These are phyloP conservation scores for Galerina sulciceps DNA, from an alignment of 768 basidiomycete species.

Conservation along the genomic window DNA sequence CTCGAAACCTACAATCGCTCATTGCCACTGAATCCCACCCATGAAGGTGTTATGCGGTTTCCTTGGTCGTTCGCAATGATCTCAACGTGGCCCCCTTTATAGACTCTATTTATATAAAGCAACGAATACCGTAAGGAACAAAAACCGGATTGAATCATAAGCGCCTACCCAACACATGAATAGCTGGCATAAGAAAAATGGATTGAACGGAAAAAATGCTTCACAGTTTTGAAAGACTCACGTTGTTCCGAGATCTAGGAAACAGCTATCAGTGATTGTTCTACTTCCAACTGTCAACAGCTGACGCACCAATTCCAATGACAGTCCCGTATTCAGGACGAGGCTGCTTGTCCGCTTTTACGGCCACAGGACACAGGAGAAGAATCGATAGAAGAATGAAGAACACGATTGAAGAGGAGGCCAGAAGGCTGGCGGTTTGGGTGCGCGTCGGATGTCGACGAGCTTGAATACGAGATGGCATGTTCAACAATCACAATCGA, in stretches of 20 bases:
- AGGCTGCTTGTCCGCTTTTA: slow-evolving; percentile 47
- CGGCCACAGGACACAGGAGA: slow-evolving; percentile 66
- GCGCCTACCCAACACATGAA: slow-evolving; percentile 59
- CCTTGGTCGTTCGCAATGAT: slow-evolving; percentile 93
- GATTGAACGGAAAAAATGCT: not conserved
- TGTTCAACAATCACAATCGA: too few relatives aligned
- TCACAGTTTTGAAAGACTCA: slow-evolving; percentile 31
- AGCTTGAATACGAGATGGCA: too few relatives aligned
- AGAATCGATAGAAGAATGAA: slow-evolving; percentile 64
- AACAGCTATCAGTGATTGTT: slow-evolving; percentile 3
- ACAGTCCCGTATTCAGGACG: slow-evolving; percentile 75
- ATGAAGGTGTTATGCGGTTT: slow-evolving; percentile 89
- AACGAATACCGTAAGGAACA: not conserved
- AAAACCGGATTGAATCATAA: not conserved
- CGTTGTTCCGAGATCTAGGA: slow-evolving; percentile 78
- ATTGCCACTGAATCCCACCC: slow-evolving; percentile 89
- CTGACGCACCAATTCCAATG: slow-evolving; percentile 72
- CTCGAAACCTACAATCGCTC: slow-evolving; percentile 64
- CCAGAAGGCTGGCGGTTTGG: slow-evolving; percentile 15
- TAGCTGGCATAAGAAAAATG: slow-evolving; percentile 40
- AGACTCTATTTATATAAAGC: slow-evolving; percentile 40
- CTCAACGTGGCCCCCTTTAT: slow-evolving; percentile 61
- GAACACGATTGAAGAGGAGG: slow-evolving; percentile 51
- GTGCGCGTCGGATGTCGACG: slow-evolving; percentile 20
- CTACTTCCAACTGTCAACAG: not conserved